Evolutionary conservation across 148 eudicot species (phyloP).

Genomic region (Rheum nobile): DNA sequence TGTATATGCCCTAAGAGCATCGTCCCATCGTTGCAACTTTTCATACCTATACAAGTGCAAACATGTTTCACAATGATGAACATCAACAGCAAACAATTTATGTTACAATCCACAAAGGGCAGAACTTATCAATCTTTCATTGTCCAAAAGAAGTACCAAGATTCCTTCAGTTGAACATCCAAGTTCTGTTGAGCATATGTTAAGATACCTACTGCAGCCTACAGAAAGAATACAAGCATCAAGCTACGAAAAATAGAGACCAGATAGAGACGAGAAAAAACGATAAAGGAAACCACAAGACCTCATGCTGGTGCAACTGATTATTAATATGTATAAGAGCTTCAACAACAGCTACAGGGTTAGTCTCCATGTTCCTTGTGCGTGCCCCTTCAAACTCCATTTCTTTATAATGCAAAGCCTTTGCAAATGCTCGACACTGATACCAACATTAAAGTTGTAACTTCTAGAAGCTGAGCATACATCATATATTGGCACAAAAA

Average conservation of each 20-base stretch:
- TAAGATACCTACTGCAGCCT: constrained; percentile 98
- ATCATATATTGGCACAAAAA: not conserved
- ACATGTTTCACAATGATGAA: not conserved
- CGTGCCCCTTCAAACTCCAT: constrained; percentile 99
- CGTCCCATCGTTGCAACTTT: constrained; percentile 96
- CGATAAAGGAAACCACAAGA: constrained; percentile 12
- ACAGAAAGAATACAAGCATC: constrained; percentile 2
- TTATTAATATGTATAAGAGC: constrained; percentile 92
- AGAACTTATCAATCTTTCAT: not conserved
- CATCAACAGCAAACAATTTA: not conserved
- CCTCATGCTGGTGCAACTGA: constrained; percentile 98
- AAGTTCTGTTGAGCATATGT: constrained; percentile 86
- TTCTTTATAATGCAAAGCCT: constrained; percentile 97
- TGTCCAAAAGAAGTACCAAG: constrained; percentile 38
- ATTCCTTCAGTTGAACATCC: constrained; percentile 89
- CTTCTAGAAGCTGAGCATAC: not conserved
- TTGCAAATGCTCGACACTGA: constrained; percentile 98
- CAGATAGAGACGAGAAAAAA: constrained; percentile 4
- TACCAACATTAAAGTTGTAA: constrained; percentile 4
- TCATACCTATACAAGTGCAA: constrained; percentile 62
- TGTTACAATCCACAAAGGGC: not conserved
- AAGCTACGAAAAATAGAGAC: not conserved
- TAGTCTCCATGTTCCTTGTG: constrained; percentile 77
- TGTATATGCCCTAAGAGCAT: constrained; percentile 87
- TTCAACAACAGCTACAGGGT: constrained; percentile 93